Evolutionary conservation across 805 yeast species (phyloP).

Genomic region (Saturnispora bothae): DNA sequence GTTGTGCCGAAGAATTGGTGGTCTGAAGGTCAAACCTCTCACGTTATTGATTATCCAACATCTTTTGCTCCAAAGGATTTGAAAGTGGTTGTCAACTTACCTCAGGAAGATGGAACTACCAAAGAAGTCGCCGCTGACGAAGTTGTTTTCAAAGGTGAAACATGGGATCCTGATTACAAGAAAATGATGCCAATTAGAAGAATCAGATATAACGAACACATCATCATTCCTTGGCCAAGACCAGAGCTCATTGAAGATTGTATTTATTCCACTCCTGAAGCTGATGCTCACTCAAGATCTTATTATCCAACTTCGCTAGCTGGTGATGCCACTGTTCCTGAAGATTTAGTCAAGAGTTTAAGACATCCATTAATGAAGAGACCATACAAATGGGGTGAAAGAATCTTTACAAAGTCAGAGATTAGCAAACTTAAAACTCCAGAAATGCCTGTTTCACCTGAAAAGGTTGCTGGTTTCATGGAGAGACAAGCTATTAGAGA

Average conservation of each 20-base stretch:
- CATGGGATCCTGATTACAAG: conserved; percentile 67
- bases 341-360: conserved; percentile 46
- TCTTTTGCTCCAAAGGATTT: conserved; percentile 50
- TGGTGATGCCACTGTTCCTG: conserved; percentile 53
- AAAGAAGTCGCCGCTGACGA: conserved; percentile 74
- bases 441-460: conserved; percentile 61
- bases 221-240: conserved; percentile 85
- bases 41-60: conserved; percentile 59
- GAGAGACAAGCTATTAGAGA: conserved; percentile 41
- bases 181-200: conserved; percentile 68
- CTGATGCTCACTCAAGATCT: conserved; percentile 58
- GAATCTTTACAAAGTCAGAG: conserved; percentile 45
- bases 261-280: conserved; percentile 44
- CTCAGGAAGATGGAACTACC: conserved; percentile 50
- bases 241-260: conserved; percentile 53
- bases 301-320: conserved; percentile 60
- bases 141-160: conserved; percentile 53
- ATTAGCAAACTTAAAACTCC: conserved; percentile 57
- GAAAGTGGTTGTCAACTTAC: conserved; percentile 69
- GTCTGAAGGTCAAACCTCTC: conserved; percentile 62
- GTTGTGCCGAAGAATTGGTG: conserved; percentile 66
- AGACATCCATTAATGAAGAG: conserved; percentile 67
- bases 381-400: conserved; percentile 44
- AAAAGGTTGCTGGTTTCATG: conserved; percentile 49
- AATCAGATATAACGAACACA: conserved; percentile 55